Evolutionary conservation across 805 yeast species (phyloP).

Genomic region (Starmerella cellae): DNA sequence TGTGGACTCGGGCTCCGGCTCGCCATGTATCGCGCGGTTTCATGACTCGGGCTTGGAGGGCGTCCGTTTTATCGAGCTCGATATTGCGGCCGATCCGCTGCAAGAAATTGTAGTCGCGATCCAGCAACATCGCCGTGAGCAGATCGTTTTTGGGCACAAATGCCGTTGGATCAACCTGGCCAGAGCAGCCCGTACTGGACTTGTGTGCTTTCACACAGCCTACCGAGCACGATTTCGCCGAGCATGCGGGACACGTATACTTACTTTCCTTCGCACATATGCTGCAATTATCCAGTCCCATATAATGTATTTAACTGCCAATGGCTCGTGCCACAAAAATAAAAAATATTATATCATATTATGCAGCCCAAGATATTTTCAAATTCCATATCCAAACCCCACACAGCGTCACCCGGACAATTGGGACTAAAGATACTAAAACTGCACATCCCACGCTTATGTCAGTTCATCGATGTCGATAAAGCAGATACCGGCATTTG

Average conservation of each 20-base stretch:
- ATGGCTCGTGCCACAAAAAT: too few relatives aligned
- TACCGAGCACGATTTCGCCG: slow-evolving; percentile 50
- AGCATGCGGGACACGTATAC: slow-evolving; percentile 76
- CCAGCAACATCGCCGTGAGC: slow-evolving; percentile 35
- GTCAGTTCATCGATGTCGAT: too few relatives aligned
- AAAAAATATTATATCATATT: too few relatives aligned
- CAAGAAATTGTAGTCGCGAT: slow-evolving; percentile 74
- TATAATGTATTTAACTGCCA: too few relatives aligned
- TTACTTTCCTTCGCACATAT: slow-evolving; percentile 28
- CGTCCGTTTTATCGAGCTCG: slow-evolving; percentile 43
- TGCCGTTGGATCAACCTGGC: slow-evolving; percentile 46
- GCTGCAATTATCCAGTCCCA: neutral
- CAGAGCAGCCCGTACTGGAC: slow-evolving; percentile 47
- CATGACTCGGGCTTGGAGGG: slow-evolving; percentile 19
- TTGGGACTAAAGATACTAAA: too few relatives aligned
- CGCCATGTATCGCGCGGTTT: slow-evolving; percentile 32
- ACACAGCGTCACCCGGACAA: too few relatives aligned
- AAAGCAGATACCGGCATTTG: too few relatives aligned
- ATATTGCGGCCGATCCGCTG: slow-evolving; percentile 46
- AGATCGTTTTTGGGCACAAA: slow-evolving; percentile 42
- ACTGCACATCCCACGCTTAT: too few relatives aligned
- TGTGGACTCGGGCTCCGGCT: slow-evolving; percentile 53
- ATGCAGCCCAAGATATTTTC: too few relatives aligned
- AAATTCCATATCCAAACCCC: too few relatives aligned
- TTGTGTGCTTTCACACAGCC: slow-evolving; percentile 65